Percentiles rank a stretch among this genome's conserved stretches.
Conservation (phyloP, 805 yeast species). For the Lachancea lanzarotensis region DNA sequence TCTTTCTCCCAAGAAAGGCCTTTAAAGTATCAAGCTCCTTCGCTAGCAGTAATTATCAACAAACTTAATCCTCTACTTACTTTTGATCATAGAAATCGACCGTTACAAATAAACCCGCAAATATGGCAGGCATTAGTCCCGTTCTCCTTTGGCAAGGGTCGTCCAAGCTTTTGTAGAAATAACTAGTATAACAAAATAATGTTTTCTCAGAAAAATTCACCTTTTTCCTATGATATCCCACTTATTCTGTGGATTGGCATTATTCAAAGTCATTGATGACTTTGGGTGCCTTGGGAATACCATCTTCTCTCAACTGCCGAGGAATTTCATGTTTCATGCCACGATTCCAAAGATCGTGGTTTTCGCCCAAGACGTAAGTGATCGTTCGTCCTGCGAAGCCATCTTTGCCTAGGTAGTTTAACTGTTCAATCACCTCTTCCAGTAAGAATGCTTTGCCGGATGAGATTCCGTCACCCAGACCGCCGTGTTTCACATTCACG, state of each 20-base stretch:
- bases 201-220: not conserved
- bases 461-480: constrained; percentile 59
- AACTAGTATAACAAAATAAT: not conserved
- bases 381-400: constrained; percentile 57
- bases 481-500: constrained; percentile 64
- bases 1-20: no score
- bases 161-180: no score
- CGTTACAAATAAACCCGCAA: not conserved
- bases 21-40: not conserved
- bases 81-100: not conserved
- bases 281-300: constrained; percentile 20
- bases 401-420: constrained; percentile 45
- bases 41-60: not conserved
- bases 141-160: no score
- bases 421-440: constrained; percentile 73
- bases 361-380: constrained; percentile 65
- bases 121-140: not conserved
- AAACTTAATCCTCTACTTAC: not conserved
- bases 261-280: constrained; percentile 8
- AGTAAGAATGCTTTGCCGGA: constrained; percentile 77
- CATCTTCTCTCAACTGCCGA: constrained; percentile 24
- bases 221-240: not conserved
- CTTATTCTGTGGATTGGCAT: not conserved
- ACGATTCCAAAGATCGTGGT: constrained; percentile 63
- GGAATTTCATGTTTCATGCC: constrained; percentile 27